These are phyloP conservation scores for Elsinoe ampelina DNA, from an alignment of 2,329 filamentous ascomycete species.

Conservation along the genomic window DNA sequence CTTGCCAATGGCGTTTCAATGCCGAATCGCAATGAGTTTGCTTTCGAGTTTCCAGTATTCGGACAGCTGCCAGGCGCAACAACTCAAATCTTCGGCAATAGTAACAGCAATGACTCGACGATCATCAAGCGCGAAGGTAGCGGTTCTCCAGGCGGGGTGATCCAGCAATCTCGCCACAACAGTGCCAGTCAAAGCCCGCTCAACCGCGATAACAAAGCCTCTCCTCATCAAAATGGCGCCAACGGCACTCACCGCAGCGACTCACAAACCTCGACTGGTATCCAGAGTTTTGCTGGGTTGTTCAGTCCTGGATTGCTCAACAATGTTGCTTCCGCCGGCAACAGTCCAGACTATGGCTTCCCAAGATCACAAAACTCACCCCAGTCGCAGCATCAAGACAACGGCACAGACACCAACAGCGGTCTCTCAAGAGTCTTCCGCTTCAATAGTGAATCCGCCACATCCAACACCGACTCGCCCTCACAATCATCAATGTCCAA, in stretches of 20 bases:
- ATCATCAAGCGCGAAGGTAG: not conserved
- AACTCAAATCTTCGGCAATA: slow-evolving; percentile 36
- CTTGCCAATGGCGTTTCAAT: slow-evolving; percentile 45
- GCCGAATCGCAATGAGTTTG: slow-evolving; percentile 62
- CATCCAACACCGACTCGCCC: slow-evolving; percentile 42
- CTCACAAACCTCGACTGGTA: slow-evolving; percentile 24
- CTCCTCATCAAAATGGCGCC: slow-evolving; percentile 12
- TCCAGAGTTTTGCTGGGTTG: slow-evolving; percentile 43
- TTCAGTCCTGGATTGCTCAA: slow-evolving; percentile 50
- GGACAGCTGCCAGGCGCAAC: slow-evolving; percentile 54
- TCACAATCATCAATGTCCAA: slow-evolving; percentile 44
- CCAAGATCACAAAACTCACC: slow-evolving; percentile 16
- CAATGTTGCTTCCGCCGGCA: slow-evolving; percentile 30
- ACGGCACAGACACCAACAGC: slow-evolving; percentile 34
- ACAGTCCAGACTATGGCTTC: slow-evolving; percentile 21
- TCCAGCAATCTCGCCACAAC: slow-evolving; percentile 2
- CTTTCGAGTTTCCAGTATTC: slow-evolving; percentile 94
- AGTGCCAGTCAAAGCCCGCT: slow-evolving; percentile 4
- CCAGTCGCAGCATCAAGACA: slow-evolving; percentile 22
- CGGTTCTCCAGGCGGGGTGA: not conserved
- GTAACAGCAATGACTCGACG: slow-evolving; percentile 5
- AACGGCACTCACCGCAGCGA: slow-evolving; percentile 21
- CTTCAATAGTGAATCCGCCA: slow-evolving; percentile 39
- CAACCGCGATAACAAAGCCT: not conserved
- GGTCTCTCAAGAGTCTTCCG: slow-evolving; percentile 40